These are phyloP conservation scores for Gentiana straminea DNA, from an alignment of 257 asterid genomes.

Conservation along the genomic window DNA sequence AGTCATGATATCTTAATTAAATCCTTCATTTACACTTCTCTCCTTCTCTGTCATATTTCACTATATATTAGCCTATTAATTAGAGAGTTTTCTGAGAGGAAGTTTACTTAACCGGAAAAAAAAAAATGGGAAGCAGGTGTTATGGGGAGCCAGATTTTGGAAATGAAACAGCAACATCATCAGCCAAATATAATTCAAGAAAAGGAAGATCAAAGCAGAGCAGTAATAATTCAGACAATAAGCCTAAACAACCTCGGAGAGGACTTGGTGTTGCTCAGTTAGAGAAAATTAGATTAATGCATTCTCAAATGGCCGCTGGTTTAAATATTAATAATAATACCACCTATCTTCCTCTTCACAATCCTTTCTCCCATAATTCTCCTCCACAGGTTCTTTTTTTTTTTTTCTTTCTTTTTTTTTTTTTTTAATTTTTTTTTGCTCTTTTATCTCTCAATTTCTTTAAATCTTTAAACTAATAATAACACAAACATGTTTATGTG, in stretches of 20 bases:
- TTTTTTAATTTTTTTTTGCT: background rate
- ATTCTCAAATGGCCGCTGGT: constrained; percentile 52
- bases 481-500: background rate
- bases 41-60: constrained; percentile 12
- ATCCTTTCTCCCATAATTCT: constrained; percentile 32
- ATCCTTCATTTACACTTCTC: constrained; percentile 24
- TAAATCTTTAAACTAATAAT: background rate
- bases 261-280: constrained; percentile 94
- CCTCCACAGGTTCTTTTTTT: constrained; percentile 28
- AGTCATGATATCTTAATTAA: constrained; percentile 61
- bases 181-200: constrained; percentile 5
- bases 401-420: background rate
- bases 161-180: constrained; percentile 30
- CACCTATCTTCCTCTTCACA: constrained; percentile 30
- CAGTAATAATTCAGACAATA: constrained; percentile 53
- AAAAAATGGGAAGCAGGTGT: constrained; percentile 55
- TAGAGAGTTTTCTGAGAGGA: too few relatives aligned
- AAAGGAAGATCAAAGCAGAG: constrained; percentile 46
- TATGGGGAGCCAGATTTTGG: constrained; percentile 46
- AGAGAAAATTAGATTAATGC: constrained; percentile 72
- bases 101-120: background rate
- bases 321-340: too few relatives aligned
- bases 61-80: too few relatives aligned
- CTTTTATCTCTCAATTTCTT: background rate
- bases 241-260: constrained; percentile 85